Evolutionary conservation across 129 eudicot genomes (phyloP), one percentile per base, ranked within the genome.

Genomic region (Sambucus nigra): DNA sequence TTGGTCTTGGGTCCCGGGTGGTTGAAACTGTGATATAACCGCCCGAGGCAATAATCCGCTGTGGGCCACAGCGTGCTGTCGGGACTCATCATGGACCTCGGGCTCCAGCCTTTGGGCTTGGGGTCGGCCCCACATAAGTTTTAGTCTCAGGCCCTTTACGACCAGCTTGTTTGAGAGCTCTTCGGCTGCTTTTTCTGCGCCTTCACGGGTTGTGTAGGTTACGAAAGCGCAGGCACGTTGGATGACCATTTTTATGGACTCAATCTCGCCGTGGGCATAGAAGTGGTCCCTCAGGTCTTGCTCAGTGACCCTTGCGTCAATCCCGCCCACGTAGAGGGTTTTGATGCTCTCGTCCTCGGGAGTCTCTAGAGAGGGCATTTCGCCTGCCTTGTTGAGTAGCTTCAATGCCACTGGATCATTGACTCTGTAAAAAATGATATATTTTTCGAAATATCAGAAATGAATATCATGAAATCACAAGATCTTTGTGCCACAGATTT

Each of bases 121-220:
- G 17, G 95, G 99, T 58, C 82, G 63, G 47, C 99, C 99, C 99
- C 99, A 91, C 76, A 86, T 82, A 0, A 91, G 88, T 73, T 91
- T 91, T 61, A 91, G 57, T 64, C 99, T 67, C 59, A 85, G 71
- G 11, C 95, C 95, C 61, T 77, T 79, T 14, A 86, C 70, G 23
- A 86, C 99, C 9, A 91, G 84, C 49, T 70, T 82, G 80, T 86
- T 91, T 2, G 94, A 74, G 41, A 91, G 99, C 40, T 91, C 99
- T 39, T 79, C 94, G 15, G 99, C 95, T 50, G 89, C 98, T 56
- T 74, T 81, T 65, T 79, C 95, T 0, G 99, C 94, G 12, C 89
- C 99, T 76, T 91, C 95, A 39, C 99, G 60, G 25, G 99, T 91
- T 13, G 95, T 91, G 91, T 91, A 91, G 1, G 95, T 82, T 6